Base-by-base conservation (phyloP, 2,329 filamentous ascomycete genomes). In the Aureobasidium pullulans region DNA sequence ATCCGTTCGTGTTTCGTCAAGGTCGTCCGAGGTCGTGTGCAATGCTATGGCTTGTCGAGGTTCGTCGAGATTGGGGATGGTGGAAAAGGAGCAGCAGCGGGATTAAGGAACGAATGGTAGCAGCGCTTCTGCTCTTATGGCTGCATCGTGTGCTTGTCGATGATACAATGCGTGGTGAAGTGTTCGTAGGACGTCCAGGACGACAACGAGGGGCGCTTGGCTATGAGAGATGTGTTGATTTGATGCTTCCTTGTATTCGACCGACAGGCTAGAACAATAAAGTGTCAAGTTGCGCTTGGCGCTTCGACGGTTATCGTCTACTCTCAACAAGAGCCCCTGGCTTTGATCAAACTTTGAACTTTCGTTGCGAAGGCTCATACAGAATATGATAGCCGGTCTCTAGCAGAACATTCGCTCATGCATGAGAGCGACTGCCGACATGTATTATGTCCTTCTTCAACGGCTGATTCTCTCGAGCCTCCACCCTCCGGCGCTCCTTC, bases 211-310 rank as follows among this genome's bases (percentile, higher is more conserved):
- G 13, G 13, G 36, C 2, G 23, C 23, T 23, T 52, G 34, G 49
- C 10, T 13, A 44, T 23, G 6, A n/a, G 28, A n/a, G 37, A 15
- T 23, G 28, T 50, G 32, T 50, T 16, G 48, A 40, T 52, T 7
- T n/a, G 36, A 11, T 42, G 36, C 31, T 39, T 16, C 32, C 19
- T 40, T 23, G 23, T 23, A 23, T 23, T 54, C 9, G 19, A 54
- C 28, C 11, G 16, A 54, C 42, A 54, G 37, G 50, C 50, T 54
- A 37, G 28, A 54, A 29, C 28, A 32, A 32, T 54, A 52, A 52
- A 52, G 49, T 52, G 49, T 52, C 49, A 34, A 52, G 36, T 52
- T 52, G 49, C 49, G 5, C 50, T 52, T 52, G 48, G 48, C 48
- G 48, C 47, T n/a, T 52, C 36, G 48, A 52, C 48, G 48, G 48